Base-by-base conservation (phyloP, 768 basidiomycete genomes). In the Phlegmacium glaucopus region DNA sequence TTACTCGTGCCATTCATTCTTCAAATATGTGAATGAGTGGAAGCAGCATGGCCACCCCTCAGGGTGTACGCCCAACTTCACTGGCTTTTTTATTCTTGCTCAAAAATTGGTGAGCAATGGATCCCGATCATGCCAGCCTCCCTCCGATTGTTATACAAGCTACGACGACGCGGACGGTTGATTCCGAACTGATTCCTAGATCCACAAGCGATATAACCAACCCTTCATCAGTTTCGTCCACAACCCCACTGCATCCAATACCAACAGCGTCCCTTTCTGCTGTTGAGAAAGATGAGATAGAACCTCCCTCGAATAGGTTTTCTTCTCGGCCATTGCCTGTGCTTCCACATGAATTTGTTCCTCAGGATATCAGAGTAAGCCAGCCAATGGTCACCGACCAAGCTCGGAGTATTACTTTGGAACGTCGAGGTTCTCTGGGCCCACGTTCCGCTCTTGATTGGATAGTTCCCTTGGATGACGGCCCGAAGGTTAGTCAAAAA, bases 391-490 rank as follows among this genome's bases (percentile, higher is more conserved):
- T n/a, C n/a, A 22, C 3, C 22, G 22, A 22, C 22, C 22, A 34
- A 34, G 10, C 3, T n/a, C n/a, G 32, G 32, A 34, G 6, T n/a
- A 10, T 11, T n/a, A 4, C 32, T 34, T 34, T 2, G 32, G 3
- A 6, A 6, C 32, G 10, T 34, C 10, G 32, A 6, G 10, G 4
- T 3, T 34, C 32, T 11, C 6, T 10, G 32, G n/a, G 37, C 26
- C 26, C 29, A 13, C 50, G 40, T 29, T 51, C 50, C 4, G 50
- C 30, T 22, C 28, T 51, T 22, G 50, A 51, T 18, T 51, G 50
- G 50, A 51, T 51, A 7, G 50, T 51, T 3, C 50, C 50, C 4
- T 18, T 25, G 12, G 12, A 15, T 15, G 36, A 38, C 26, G 26
- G 25, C 10, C 9, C 25, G 16, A 27, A 10, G 15, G 12, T 32